phyloP scores from a whole-genome alignment of 2,329 filamentous ascomycete species.

The Aspergillus luchuensis region DNA sequence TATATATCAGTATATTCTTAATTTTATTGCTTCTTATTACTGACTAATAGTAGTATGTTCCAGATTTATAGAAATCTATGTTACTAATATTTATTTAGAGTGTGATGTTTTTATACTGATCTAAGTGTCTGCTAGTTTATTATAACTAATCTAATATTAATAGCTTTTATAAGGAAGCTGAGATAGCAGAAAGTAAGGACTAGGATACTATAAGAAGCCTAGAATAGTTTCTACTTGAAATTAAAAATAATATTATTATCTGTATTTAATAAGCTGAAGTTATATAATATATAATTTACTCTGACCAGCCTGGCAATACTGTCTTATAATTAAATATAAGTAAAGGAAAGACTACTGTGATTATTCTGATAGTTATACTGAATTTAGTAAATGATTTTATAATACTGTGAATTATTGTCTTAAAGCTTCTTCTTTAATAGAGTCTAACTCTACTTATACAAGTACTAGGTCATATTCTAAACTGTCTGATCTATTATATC shows the following conservation, averaged over 20 bases:
- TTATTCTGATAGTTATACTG: slow-evolving; percentile 2
- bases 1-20: not conserved
- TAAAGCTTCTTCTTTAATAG: slow-evolving; percentile 12
- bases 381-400: not conserved
- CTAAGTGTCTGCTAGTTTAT: slow-evolving; percentile 10
- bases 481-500: slow-evolving; percentile 7
- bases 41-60: slow-evolving; percentile 7
- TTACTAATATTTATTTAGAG: slow-evolving; percentile 9
- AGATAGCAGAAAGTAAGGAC: not conserved
- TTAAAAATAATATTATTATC: slow-evolving; percentile 12
- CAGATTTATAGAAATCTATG: slow-evolving; percentile 6
- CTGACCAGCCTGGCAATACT: not conserved
- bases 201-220: slow-evolving; percentile 4
- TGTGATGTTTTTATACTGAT: slow-evolving; percentile 10
- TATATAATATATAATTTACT: not conserved
- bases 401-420: slow-evolving; percentile 5
- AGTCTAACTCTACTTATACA: slow-evolving; percentile 5
- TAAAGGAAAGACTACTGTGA: slow-evolving; percentile 11
- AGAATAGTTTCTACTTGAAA: slow-evolving; percentile 17
- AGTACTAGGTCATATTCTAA: slow-evolving; percentile 7
- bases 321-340: slow-evolving; percentile 12
- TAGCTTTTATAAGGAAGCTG: slow-evolving; percentile 16
- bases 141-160: slow-evolving; percentile 9
- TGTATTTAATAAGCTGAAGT: slow-evolving; percentile 1
- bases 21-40: slow-evolving; percentile 8